Percentiles rank a stretch among this genome's conserved stretches.
Conservation (phyloP, 805 yeast species). For the Cyberlindnera americana region DNA sequence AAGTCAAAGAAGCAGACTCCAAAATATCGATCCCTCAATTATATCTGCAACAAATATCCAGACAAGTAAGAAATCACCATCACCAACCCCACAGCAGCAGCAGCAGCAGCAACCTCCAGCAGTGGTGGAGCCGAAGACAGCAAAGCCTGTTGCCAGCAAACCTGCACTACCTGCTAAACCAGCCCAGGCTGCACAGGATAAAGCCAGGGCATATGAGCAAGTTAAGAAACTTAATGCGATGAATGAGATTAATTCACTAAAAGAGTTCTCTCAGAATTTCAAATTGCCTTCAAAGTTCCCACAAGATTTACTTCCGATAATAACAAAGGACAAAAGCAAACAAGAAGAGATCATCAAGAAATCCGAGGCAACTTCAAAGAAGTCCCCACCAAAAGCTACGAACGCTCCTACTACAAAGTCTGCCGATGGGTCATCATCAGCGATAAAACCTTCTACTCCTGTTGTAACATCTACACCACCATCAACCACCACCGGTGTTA, state of each 20-base stretch:
- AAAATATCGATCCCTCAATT: slow-evolving; percentile 60
- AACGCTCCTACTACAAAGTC: slow-evolving; percentile 14
- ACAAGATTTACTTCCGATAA: slow-evolving; percentile 59
- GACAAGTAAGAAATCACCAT: not conserved
- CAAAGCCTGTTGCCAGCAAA: no score
- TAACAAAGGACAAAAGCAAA: slow-evolving; percentile 63
- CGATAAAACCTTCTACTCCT: no score
- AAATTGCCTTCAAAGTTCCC: slow-evolving; percentile 58
- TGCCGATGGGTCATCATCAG: not conserved
- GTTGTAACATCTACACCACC: slow-evolving; percentile 1
- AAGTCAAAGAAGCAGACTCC: slow-evolving; percentile 46
- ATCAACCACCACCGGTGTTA: slow-evolving; percentile 1
- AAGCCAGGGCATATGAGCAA: slow-evolving; percentile 9
- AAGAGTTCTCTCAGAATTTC: slow-evolving; percentile 77
- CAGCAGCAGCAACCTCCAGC: slow-evolving; percentile 5
- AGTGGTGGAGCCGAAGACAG: no score
- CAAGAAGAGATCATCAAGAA: slow-evolving; percentile 53
- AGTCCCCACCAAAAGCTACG: slow-evolving; percentile 20
- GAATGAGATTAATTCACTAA: slow-evolving; percentile 64
- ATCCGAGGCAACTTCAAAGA: slow-evolving; percentile 13
- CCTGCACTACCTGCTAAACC: slow-evolving; percentile 25
- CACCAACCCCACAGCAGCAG: slow-evolving; percentile 6
- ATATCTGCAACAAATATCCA: slow-evolving; percentile 42
- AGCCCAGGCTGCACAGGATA: slow-evolving; percentile 7
- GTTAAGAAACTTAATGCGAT: slow-evolving; percentile 43